Conservation (phyloP, 495 filamentous ascomycete genomes). For the Elaphomyces granulatus region DNA sequence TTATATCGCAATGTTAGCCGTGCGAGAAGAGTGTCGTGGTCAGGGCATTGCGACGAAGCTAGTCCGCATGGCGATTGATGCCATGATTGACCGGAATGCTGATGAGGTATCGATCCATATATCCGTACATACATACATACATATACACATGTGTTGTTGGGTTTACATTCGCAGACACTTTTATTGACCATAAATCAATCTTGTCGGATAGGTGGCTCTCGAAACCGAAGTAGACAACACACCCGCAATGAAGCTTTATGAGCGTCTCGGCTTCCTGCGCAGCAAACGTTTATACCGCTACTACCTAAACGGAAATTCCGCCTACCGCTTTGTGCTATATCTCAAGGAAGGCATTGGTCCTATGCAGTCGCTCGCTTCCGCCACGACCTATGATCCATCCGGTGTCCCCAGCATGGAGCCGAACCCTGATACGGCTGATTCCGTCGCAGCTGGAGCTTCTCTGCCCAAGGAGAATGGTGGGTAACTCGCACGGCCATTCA, state of each 20-base stretch:
- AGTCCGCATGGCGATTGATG: conserved; percentile 81
- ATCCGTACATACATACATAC: too few relatives aligned
- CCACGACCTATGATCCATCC: conserved; percentile 27
- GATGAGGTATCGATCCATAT: too few relatives aligned
- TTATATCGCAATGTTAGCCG: conserved; percentile 98
- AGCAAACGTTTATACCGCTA: conserved; percentile 92
- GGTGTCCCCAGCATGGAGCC: too few relatives aligned
- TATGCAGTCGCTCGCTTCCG: too few relatives aligned
- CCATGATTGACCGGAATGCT: conserved; percentile 69
- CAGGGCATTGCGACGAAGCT: conserved; percentile 83
- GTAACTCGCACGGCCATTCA: too few relatives aligned
- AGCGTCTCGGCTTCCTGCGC: conserved; percentile 78
- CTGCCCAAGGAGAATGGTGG: too few relatives aligned
- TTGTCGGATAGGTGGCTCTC: conserved; percentile 71
- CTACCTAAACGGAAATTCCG: conserved; percentile 92
- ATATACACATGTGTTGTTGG: too few relatives aligned
- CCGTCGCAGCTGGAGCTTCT: too few relatives aligned
- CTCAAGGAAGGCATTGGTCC: conserved; percentile 48
- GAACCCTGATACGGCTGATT: too few relatives aligned
- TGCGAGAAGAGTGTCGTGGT: conserved; percentile 61
- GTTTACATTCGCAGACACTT: too few relatives aligned
- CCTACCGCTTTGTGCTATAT: conserved; percentile 74
- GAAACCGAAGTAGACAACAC: conserved; percentile 95
- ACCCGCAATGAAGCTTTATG: conserved; percentile 85
- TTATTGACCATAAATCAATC: too few relatives aligned